These are phyloP conservation scores for Akebia trifoliata DNA, from an alignment of 164 flowering plant genomes.

Conservation along the genomic window DNA sequence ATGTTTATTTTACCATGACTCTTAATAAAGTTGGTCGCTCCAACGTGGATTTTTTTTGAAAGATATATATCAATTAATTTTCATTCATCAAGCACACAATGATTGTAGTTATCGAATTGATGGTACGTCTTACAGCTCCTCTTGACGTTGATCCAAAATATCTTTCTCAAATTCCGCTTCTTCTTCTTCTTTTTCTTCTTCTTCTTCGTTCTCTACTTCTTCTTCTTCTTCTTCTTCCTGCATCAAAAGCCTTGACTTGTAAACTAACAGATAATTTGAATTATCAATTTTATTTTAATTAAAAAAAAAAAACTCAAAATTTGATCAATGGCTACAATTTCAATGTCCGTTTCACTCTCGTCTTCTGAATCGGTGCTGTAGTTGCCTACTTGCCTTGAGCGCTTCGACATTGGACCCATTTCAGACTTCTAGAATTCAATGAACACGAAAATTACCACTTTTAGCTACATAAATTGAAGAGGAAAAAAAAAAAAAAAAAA, in stretches of 20 bases:
- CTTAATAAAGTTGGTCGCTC: background rate
- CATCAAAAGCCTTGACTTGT: background rate
- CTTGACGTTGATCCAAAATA: conserved; percentile 41
- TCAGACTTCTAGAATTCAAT: background rate
- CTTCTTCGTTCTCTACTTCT: conserved; percentile 15
- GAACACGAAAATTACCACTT: background rate
- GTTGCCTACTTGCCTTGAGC: conserved; percentile 14
- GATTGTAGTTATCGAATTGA: background rate
- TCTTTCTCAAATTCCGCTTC: conserved; percentile 54
- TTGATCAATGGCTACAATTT: conserved; percentile 13
- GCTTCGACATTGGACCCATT: too few species aligned
- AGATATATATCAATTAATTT: background rate
- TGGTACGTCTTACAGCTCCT: conserved; percentile 54
- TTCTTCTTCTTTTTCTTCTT: conserved; percentile 11
- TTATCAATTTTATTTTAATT: background rate
- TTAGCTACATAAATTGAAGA: background rate
- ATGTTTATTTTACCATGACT: background rate
- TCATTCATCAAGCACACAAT: background rate
- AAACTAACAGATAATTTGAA: background rate
- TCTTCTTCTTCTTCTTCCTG: conserved; percentile 19
- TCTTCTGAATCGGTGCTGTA: conserved; percentile 29
- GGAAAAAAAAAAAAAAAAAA: background rate
- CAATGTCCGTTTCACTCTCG: conserved; percentile 19
- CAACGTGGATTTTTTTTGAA: background rate
- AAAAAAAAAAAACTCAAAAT: background rate